These are phyloP conservation scores for Hypocrella siamensis DNA, from an alignment of 2,329 filamentous ascomycete species.

Conservation along the genomic window DNA sequence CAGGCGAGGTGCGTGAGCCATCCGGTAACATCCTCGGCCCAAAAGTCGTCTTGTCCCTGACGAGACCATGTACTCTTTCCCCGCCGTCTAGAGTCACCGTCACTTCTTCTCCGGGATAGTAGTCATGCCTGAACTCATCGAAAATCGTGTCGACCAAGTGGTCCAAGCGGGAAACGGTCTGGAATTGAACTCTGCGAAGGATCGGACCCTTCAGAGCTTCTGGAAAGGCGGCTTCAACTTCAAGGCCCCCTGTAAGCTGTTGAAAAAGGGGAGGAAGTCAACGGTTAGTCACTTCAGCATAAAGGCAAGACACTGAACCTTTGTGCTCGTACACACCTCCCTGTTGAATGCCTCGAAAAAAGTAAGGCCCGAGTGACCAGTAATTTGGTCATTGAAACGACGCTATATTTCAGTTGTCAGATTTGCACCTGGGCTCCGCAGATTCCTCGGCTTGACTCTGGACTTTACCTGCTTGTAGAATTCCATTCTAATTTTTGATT, in stretches of 20 bases:
- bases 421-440: neutral
- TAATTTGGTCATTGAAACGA: constrained; percentile 90
- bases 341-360: constrained; percentile 89
- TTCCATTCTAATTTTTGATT: constrained; percentile 60
- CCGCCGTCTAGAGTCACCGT: constrained; percentile 55
- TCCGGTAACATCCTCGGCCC: constrained; percentile 43
- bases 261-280: neutral
- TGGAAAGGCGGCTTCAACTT: constrained; percentile 84
- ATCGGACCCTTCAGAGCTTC: constrained; percentile 84
- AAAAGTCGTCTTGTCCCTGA: constrained; percentile 76
- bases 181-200: constrained; percentile 80
- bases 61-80: constrained; percentile 55
- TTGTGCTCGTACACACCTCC: constrained; percentile 64
- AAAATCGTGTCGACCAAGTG: constrained; percentile 55
- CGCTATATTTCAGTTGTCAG: constrained; percentile 31
- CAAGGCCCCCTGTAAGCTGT: constrained; percentile 63
- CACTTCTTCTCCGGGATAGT: constrained; percentile 78
- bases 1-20: constrained; percentile 53
- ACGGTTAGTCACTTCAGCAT: neutral
- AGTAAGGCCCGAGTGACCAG: constrained; percentile 75
- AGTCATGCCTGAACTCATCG: constrained; percentile 74
- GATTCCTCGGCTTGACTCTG: too few relatives aligned
- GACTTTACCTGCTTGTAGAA: constrained; percentile 72
- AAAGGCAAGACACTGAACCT: too few relatives aligned
- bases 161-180: constrained; percentile 77